Base-by-base conservation (phyloP, 768 basidiomycete species). In the Tremella fuciformis region DNA sequence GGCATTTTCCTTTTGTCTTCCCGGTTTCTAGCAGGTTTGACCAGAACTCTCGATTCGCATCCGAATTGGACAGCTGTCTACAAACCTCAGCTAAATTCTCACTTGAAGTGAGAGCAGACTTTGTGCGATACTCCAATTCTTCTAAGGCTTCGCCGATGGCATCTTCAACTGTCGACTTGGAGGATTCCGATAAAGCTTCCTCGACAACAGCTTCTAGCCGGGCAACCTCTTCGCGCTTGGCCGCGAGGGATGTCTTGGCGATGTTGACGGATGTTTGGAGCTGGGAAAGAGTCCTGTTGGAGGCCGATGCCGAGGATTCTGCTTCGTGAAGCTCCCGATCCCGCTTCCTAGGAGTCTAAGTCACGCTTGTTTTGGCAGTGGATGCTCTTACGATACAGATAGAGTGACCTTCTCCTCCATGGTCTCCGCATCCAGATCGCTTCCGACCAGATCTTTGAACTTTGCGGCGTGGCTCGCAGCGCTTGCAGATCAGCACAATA, bases 391-490 rank as follows among this genome's bases (percentile, higher is more conserved):
- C 89, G 78, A 73, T 9, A 81, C 75, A 8, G 84, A 70, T 16
- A 81, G 80, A 21, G 86, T 85, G 4, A 89, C 80, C 56, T 88
- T 86, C 16, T 80, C 80, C 64, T 94, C 91, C 80, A 94, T 87
- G 0, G 81, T 84, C 8, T 85, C 85, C 0, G 80, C 78, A 6
- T 80, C 79, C 0, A 85, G 80, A 39, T 87, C 83, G 41, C 77
- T 78, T 13, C 85, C 85, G n/a, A 86, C 79, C 9, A 89, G 72
- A 59, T 86, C 84, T 39, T 81, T 83, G 68, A 85, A 87, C 71
- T 85, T 86, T 50, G 77, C 74, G 46, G 82, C 83, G 50, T 83
- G 82, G 48, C 82, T 73, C 22, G 85, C 83, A 18, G 92, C 76
- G 51, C 93, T 96, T 58, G 44, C 19, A 4, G 8, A 38, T 62